Evolutionary conservation across 2,329 filamentous ascomycete genomes (phyloP).

Genomic region (Neonectria punicea): DNA sequence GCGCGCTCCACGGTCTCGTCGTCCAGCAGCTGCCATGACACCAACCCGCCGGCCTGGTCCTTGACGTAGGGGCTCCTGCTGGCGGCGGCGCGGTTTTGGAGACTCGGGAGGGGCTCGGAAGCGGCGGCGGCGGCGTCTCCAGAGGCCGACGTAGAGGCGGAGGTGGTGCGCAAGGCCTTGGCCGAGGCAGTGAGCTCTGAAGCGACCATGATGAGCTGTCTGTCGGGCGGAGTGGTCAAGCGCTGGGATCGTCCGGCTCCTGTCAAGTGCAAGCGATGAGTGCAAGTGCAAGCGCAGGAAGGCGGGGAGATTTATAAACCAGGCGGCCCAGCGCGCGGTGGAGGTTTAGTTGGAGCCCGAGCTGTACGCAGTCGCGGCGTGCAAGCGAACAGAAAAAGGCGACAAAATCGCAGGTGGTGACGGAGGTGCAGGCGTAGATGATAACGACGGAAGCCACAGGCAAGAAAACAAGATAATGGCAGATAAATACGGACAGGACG

Average conservation of each 20-base stretch:
- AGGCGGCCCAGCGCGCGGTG: constrained; percentile 4
- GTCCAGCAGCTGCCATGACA: constrained; percentile 92
- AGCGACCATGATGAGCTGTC: constrained; percentile 46
- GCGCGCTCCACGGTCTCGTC: constrained; percentile 81
- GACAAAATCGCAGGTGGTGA: not conserved
- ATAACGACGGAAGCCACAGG: not conserved
- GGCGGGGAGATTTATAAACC: constrained; percentile 11
- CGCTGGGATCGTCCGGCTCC: constrained; percentile 4
- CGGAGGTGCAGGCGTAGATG: not conserved
- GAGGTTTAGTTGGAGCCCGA: constrained; percentile 13
- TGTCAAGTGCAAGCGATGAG: constrained; percentile 6
- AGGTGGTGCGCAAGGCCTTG: constrained; percentile 44
- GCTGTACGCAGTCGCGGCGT: constrained; percentile 6
- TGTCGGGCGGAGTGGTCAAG: not conserved
- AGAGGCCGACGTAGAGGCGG: constrained; percentile 17
- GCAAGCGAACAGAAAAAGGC: not conserved
- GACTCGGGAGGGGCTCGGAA: constrained; percentile 36
- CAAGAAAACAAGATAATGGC: not conserved
- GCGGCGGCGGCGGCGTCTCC: constrained; percentile 29
- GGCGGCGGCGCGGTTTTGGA: constrained; percentile 50
- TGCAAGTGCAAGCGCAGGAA: constrained; percentile 8
- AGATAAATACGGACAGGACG: not conserved
- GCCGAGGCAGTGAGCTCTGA: constrained; percentile 53
- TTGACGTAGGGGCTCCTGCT: constrained; percentile 69
- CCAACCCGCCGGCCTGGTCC: constrained; percentile 81